phyloP scores from a whole-genome alignment of 2,329 filamentous ascomycete genomes.

The Sphaerulina vaccinii region DNA sequence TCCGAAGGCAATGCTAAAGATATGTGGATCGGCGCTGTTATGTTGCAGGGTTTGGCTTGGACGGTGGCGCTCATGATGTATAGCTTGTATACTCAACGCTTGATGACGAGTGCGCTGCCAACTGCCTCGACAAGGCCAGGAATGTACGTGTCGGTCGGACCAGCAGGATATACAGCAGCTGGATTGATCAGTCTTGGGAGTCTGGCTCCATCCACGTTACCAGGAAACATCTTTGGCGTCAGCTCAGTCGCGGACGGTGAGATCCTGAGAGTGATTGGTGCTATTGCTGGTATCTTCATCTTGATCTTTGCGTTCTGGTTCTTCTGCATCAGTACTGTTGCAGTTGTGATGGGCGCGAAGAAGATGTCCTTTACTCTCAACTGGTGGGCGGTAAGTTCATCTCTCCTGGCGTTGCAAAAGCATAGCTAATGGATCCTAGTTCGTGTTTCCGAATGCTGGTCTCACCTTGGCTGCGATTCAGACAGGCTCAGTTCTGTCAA shows the following conservation, averaged over 20 bases:
- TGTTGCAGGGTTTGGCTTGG: conserved; percentile 48
- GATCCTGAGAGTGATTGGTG: no score
- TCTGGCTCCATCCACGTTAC: conserved; percentile 22
- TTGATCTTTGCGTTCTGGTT: conserved; percentile 54
- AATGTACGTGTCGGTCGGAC: conserved; percentile 56
- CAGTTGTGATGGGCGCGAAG: conserved; percentile 19
- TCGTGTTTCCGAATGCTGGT: conserved; percentile 66
- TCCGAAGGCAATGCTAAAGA: conserved; percentile 35
- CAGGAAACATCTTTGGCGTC: conserved; percentile 24
- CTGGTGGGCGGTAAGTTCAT: conserved; percentile 53
- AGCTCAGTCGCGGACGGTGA: conserved; percentile 29
- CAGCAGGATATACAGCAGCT: conserved; percentile 33
- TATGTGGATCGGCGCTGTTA: conserved; percentile 45
- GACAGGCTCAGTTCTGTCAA: conserved; percentile 55
- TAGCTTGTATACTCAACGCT: conserved; percentile 42
- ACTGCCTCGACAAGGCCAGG: conserved; percentile 42
- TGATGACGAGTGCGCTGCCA: conserved; percentile 47
- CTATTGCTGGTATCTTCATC: conserved; percentile 45
- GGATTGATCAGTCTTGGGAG: conserved; percentile 30
- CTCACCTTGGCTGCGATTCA: conserved; percentile 61
- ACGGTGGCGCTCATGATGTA: conserved; percentile 44
- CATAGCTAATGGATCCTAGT: conserved; percentile 27
- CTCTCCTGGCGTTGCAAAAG: background rate
- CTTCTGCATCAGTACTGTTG: conserved; percentile 30
- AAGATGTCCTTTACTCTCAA: conserved; percentile 43